Conservation (phyloP, 2,329 filamentous ascomycete species). For the Paraphaeosphaeria minitans region DNA sequence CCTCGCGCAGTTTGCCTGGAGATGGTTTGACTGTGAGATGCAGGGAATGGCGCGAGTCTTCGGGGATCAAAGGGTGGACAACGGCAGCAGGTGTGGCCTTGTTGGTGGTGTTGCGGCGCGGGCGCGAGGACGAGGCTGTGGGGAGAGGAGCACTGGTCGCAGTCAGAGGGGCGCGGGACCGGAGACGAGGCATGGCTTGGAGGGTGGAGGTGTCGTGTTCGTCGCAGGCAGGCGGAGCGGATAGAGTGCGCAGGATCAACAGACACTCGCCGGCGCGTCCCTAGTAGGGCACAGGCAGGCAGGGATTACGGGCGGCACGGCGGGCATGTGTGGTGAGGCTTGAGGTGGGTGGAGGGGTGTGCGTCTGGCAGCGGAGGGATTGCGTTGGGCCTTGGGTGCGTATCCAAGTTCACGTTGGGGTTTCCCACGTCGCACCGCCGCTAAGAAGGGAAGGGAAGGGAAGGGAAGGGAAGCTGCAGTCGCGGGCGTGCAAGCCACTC, state of each 20-base stretch:
- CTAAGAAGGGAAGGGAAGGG: conserved; percentile 6
- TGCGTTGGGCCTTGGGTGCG: background rate
- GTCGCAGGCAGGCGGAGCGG: background rate
- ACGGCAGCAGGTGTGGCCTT: conserved; percentile 42
- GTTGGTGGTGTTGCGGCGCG: conserved; percentile 43
- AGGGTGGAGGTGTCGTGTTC: conserved; percentile 14
- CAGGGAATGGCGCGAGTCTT: conserved; percentile 52
- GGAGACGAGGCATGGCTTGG: conserved; percentile 44
- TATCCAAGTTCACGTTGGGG: background rate
- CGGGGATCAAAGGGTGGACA: conserved; percentile 48
- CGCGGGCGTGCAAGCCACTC: conserved; percentile 22
- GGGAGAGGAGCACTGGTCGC: conserved; percentile 42
- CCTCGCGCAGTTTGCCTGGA: conserved; percentile 55
- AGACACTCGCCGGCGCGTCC: conserved; percentile 4
- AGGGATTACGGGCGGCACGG: conserved; percentile 2
- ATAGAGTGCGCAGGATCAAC: conserved; percentile 7
- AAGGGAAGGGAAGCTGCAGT: conserved; percentile 5
- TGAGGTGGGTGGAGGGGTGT: background rate
- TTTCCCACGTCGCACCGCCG: conserved; percentile 14
- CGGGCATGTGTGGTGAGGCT: background rate
- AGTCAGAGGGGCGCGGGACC: conserved; percentile 44
- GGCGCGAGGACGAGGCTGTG: conserved; percentile 44
- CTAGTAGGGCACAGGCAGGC: conserved; percentile 5
- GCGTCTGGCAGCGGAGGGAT: background rate
- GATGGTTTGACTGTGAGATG: conserved; percentile 57